phyloP scores from a whole-genome alignment of 2,329 filamentous ascomycete genomes.

The Mycocentrospora acerina region DNA sequence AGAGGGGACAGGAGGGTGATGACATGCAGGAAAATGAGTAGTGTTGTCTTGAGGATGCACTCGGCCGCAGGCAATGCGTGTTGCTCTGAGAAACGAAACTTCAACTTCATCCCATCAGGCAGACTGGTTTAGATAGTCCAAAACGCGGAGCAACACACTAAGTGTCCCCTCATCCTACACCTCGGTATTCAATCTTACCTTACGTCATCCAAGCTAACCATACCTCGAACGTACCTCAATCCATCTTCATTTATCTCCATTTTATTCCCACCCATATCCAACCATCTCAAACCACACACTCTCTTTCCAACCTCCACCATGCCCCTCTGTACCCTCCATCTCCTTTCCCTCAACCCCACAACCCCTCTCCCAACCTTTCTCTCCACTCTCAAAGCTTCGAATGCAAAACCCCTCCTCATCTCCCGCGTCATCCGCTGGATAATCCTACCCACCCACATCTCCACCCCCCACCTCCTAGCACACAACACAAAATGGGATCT shows the following conservation, averaged over 20 bases:
- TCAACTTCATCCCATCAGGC: background rate
- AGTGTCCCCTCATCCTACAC: slow-evolving; percentile 15
- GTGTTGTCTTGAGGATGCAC: background rate
- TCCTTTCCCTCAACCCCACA: slow-evolving; percentile 46
- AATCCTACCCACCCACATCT: slow-evolving; percentile 49
- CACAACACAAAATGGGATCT: slow-evolving; percentile 50
- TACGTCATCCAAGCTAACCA: slow-evolving; percentile 22
- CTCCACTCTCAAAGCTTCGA: slow-evolving; percentile 34
- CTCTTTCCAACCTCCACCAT: slow-evolving; percentile 32
- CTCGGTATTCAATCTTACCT: slow-evolving; percentile 18
- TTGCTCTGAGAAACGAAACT: slow-evolving; percentile 1
- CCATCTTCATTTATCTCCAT: slow-evolving; percentile 1
- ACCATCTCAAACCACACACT: background rate
- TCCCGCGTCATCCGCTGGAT: slow-evolving; percentile 53
- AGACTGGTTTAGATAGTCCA: background rate
- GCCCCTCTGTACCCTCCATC: slow-evolving; percentile 53
- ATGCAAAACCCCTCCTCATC: slow-evolving; percentile 30
- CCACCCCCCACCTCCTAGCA: slow-evolving; percentile 45
- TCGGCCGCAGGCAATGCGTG: no score
- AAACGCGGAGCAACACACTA: background rate
- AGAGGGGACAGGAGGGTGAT: slow-evolving; percentile 24
- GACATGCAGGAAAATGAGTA: slow-evolving; percentile 27
- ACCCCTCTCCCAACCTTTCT: slow-evolving; percentile 45
- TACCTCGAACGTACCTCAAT: background rate
- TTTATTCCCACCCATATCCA: slow-evolving; percentile 4